phyloP scores from a whole-genome alignment of 768 basidiomycete species.

The Tulasnella sp. region DNA sequence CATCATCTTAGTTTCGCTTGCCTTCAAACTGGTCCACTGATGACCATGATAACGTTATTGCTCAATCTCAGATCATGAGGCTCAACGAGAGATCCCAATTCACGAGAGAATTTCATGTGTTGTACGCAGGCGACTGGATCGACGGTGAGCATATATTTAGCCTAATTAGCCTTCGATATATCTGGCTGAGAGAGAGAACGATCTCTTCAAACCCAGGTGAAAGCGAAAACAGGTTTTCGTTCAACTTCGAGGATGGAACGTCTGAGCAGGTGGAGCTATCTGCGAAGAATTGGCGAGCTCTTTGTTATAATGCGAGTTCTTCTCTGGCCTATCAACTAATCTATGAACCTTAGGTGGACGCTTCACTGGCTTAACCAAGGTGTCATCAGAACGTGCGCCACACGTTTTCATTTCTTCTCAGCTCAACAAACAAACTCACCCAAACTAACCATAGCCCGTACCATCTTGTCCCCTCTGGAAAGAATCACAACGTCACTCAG shows the following conservation, averaged over 20 bases:
- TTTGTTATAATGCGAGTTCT: not conserved
- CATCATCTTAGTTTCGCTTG: not conserved
- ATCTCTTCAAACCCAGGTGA: slow-evolving; percentile 32
- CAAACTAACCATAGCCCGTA: slow-evolving; percentile 18
- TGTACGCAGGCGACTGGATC: slow-evolving; percentile 33
- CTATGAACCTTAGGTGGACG: slow-evolving; percentile 18
- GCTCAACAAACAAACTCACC: not conserved
- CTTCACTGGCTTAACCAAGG: slow-evolving; percentile 22
- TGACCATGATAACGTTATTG: slow-evolving; percentile 35
- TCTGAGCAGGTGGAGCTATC: slow-evolving; percentile 18
- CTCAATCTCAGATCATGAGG: slow-evolving; percentile 33
- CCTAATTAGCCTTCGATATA: not conserved
- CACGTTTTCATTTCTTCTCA: not conserved
- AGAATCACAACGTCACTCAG: slow-evolving; percentile 21
- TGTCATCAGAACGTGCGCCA: slow-evolving; percentile 18
- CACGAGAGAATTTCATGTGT: slow-evolving; percentile 29
- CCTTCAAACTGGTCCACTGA: not conserved
- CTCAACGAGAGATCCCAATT: slow-evolving; percentile 25
- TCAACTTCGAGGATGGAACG: slow-evolving; percentile 20
- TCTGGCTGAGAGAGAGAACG: not conserved
- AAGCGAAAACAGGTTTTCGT: slow-evolving; percentile 37
- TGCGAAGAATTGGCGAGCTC: slow-evolving; percentile 18
- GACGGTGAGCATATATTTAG: slow-evolving; percentile 29
- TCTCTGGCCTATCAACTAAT: not conserved
- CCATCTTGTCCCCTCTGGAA: slow-evolving; percentile 10